A percentile compares a stretch with the other conserved stretches of the same genome.
Evolutionary conservation across 2,329 filamentous ascomycete species (phyloP).

Genomic region (Penicillium frequentans): DNA sequence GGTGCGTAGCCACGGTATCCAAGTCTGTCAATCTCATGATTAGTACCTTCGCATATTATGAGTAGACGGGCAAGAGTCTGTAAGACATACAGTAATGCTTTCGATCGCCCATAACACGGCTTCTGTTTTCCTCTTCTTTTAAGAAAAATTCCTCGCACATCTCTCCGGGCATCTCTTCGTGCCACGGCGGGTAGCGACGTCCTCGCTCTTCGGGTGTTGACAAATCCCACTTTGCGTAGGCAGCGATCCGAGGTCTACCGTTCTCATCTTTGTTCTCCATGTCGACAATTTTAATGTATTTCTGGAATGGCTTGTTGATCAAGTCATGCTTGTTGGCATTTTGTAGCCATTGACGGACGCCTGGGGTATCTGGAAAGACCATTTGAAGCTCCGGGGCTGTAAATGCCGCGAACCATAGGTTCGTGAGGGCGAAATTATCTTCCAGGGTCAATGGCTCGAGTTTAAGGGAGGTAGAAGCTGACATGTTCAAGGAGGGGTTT

Average conservation of each 20-base stretch:
- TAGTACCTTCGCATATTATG: not conserved
- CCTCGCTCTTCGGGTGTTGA: constrained; percentile 22
- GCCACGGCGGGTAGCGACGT: constrained; percentile 27
- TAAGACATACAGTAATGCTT: constrained; percentile 26
- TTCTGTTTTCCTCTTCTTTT: constrained; percentile 18
- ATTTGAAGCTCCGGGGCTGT: constrained; percentile 11
- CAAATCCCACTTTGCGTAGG: constrained; percentile 30
- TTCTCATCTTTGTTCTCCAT: constrained; percentile 3
- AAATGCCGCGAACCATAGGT: constrained; percentile 27
- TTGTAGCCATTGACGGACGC: constrained; percentile 25
- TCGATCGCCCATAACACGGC: constrained; percentile 17
- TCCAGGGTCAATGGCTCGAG: constrained; percentile 15
- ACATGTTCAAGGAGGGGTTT: not conserved
- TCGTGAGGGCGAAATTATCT: constrained; percentile 19
- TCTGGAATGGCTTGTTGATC: constrained; percentile 18
- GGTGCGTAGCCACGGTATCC: constrained; percentile 40
- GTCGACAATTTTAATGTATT: constrained; percentile 29
- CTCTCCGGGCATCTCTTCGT: constrained; percentile 19
- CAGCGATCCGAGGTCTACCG: constrained; percentile 18
- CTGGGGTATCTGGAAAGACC: constrained; percentile 28
- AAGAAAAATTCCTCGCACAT: constrained; percentile 20
- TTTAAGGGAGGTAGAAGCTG: not conserved
- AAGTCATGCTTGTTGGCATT: constrained; percentile 21
- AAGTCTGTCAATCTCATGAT: constrained; percentile 28
- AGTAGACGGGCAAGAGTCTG: not conserved